Evolutionary conservation across 352 stramenopile species (phyloP), one percentile per base, ranked within the genome.

Genomic region (Phytopythium aichiense): DNA sequence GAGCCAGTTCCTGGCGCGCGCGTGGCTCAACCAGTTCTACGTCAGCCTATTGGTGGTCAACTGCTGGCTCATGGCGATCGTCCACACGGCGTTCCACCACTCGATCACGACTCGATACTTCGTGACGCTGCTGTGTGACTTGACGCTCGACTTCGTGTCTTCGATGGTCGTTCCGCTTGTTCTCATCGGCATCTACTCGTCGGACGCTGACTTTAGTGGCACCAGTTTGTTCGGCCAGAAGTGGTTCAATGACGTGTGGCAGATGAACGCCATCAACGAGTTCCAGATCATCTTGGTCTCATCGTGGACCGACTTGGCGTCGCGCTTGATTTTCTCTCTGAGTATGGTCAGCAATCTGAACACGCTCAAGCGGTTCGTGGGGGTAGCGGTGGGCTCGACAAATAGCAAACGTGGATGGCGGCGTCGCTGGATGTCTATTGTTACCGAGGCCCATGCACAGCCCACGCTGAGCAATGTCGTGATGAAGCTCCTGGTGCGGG

Each of bases 261-360:
- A 66, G 1, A 33, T 69, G 3, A 54, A 73, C 35, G 46, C 49
- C 2, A 66, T 66, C 9, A 71, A 63, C 42, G 69, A 76, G 42
- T 71, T 68, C 30, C 56, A 74, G 4, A 45, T 82, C 11, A 30
- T 79, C 7, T 31, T 85, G 16, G 65, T 87, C 2, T 50, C 33
- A 5, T 82, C 75, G 5, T 81, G 67, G 63, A 15, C 46, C 2
- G 71, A 85, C 46, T 56, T 79, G 1, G 52, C 45, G 20, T 70
- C 67, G 43, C 65, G 67, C 1, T 35, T 83, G 1, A 35, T 86
- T 1, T 83, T 86, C n/a, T 73, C 69, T 7, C 15, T 76, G 12
- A 67, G 72, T 9, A 62, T 79, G 35, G 25, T 83, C 4, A 25
- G 22, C 7, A 70, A 66, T 7, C 58, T 79, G 48, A 61, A 71